Conservation (phyloP, 768 basidiomycete genomes). For the Calvatia gigantea region DNA sequence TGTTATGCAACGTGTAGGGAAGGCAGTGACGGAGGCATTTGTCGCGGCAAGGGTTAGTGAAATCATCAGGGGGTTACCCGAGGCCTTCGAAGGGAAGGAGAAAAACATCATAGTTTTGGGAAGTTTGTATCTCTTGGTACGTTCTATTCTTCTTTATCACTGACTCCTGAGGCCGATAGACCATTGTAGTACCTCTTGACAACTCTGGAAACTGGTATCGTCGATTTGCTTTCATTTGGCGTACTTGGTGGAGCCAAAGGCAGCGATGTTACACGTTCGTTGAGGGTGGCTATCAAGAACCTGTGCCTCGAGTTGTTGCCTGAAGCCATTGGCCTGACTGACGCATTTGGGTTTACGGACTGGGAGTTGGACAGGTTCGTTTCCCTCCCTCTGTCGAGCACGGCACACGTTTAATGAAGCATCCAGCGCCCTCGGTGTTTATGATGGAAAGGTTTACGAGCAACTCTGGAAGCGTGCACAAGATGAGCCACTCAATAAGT, state of each 20-base stretch:
- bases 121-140: conserved; percentile 43
- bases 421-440: conserved; percentile 56
- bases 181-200: conserved; percentile 56
- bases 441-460: conserved; percentile 65
- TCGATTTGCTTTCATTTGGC: conserved; percentile 57
- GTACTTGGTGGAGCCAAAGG: conserved; percentile 28
- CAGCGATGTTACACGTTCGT: conserved; percentile 40
- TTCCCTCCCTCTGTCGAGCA: not conserved
- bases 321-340: conserved; percentile 63
- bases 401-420: not conserved
- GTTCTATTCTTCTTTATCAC: conserved; percentile 14
- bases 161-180: not conserved
- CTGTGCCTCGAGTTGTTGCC: conserved; percentile 54
- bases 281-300: conserved; percentile 48
- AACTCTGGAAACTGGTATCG: conserved; percentile 49
- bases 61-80: conserved; percentile 35
- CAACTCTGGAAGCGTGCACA: conserved; percentile 59
- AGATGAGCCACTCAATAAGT: conserved; percentile 55
- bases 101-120: conserved; percentile 21
- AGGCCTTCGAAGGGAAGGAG: conserved; percentile 20
- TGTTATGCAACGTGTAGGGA: conserved; percentile 53
- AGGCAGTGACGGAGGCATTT: conserved; percentile 67
- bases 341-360: conserved; percentile 73
- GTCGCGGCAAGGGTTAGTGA: conserved; percentile 52
- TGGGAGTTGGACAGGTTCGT: conserved; percentile 69